These are phyloP conservation scores for Ajuga chamaepitys DNA, from an alignment of 257 asterid species.

Conservation along the genomic window DNA sequence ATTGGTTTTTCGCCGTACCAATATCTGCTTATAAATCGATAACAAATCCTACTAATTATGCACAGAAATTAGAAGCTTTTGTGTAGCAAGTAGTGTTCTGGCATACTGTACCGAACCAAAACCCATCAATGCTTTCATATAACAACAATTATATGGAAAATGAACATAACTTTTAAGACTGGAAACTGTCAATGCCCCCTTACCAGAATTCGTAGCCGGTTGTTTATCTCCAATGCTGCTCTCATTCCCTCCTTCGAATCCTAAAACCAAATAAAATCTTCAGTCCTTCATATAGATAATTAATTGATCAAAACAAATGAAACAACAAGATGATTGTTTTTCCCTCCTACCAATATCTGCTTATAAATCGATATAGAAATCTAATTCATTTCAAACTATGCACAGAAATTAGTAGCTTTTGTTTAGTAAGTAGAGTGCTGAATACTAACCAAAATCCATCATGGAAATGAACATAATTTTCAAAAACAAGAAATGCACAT, in stretches of 20 bases:
- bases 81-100: background rate
- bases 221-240: constrained; percentile 17
- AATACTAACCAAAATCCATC: background rate
- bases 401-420: background rate
- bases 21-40: background rate
- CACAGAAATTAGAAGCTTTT: background rate
- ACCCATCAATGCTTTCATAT: background rate
- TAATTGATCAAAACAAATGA: background rate
- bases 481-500: background rate
- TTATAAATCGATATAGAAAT: background rate
- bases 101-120: background rate
- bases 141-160: background rate
- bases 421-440: background rate
- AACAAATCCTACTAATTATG: background rate
- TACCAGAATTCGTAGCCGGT: constrained; percentile 15
- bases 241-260: constrained; percentile 28
- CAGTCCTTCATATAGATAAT: background rate
- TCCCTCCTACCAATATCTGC: background rate
- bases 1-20: background rate
- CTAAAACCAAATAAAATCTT: constrained; percentile 24
- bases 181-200: constrained; percentile 40
- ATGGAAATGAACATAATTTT: no score
- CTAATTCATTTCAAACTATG: background rate
- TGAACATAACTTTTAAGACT: constrained; percentile 51
- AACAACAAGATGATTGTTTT: constrained; percentile 1